Conservation (phyloP, 129 eudicot genomes). For the Flaveria sonorensis region DNA sequence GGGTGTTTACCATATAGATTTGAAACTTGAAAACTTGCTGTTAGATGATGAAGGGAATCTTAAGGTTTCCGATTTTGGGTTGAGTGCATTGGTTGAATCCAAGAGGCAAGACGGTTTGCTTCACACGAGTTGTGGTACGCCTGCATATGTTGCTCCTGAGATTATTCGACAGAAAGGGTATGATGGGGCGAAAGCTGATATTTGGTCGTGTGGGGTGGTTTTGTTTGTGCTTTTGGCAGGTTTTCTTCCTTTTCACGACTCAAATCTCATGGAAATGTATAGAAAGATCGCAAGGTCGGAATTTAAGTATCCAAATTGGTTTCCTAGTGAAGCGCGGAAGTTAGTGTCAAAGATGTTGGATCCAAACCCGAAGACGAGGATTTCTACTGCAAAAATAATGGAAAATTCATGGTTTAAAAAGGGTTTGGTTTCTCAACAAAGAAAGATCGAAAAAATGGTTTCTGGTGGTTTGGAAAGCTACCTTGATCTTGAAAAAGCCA, state of each 20-base stretch:
- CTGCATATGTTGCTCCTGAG: neutral
- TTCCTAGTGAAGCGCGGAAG: neutral
- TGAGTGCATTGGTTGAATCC: neutral
- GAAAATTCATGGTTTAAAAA: slow-evolving; percentile 23
- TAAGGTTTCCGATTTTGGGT: neutral
- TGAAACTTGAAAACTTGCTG: neutral
- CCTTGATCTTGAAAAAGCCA: neutral
- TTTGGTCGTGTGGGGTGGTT: slow-evolving; percentile 44
- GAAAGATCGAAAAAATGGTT: no score
- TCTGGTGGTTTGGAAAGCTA: neutral
- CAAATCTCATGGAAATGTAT: slow-evolving; percentile 54
- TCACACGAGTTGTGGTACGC: neutral
- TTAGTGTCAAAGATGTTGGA: slow-evolving; percentile 23
- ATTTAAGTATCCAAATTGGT: slow-evolving; percentile 26
- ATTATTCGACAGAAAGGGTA: neutral
- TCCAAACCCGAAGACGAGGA: slow-evolving; percentile 19
- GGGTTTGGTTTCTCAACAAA: slow-evolving; percentile 7
- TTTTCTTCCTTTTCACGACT: slow-evolving; percentile 61
- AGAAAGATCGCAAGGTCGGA: slow-evolving; percentile 55
- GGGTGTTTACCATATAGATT: neutral
- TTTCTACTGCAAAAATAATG: slow-evolving; percentile 5
- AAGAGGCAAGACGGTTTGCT: neutral
- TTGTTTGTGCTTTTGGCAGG: slow-evolving; percentile 62
- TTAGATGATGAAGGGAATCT: neutral
- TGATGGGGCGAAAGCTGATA: neutral